phyloP scores from a whole-genome alignment of 345 rosid genomes.

The Euphorbia peplus region DNA sequence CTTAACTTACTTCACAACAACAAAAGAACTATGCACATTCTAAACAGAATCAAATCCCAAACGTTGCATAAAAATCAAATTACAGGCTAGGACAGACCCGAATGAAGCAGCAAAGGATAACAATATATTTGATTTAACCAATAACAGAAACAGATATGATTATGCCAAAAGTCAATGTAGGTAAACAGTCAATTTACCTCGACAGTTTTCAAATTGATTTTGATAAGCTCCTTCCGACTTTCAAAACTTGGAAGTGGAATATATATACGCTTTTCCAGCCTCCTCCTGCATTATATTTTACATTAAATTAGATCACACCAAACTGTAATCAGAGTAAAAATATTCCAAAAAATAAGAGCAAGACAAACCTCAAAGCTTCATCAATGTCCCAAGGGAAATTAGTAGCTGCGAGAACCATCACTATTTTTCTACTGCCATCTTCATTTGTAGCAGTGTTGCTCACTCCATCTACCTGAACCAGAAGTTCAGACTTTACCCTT shows the following conservation, averaged over 20 bases:
- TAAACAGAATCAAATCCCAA: neutral
- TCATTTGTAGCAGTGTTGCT: constrained; percentile 82
- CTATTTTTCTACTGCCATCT: constrained; percentile 94
- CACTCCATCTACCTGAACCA: constrained; percentile 99
- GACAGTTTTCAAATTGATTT: constrained; percentile 90
- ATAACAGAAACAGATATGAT: neutral
- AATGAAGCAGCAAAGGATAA: neutral
- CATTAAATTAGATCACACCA: constrained; percentile 10
- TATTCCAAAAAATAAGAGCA: neutral
- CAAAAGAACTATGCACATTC: neutral
- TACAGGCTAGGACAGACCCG: neutral
- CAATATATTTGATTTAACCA: neutral
- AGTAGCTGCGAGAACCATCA: constrained; percentile 98
- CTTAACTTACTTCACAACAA: neutral
- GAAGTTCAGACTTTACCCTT: constrained; percentile 98
- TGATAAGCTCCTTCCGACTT: constrained; percentile 95
- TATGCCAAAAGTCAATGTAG: neutral
- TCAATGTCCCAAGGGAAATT: constrained; percentile 99
- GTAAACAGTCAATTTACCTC: constrained; percentile 51
- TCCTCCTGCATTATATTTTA: constrained; percentile 67
- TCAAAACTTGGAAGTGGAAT: constrained; percentile 98
- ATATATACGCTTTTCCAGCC: constrained; percentile 97
- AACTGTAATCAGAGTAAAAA: constrained; percentile 11
- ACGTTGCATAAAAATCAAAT: neutral
- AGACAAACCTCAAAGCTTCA: constrained; percentile 81